phyloP scores from a whole-genome alignment of 768 basidiomycete genomes.

The Rubroboletus pulcherrimus region DNA sequence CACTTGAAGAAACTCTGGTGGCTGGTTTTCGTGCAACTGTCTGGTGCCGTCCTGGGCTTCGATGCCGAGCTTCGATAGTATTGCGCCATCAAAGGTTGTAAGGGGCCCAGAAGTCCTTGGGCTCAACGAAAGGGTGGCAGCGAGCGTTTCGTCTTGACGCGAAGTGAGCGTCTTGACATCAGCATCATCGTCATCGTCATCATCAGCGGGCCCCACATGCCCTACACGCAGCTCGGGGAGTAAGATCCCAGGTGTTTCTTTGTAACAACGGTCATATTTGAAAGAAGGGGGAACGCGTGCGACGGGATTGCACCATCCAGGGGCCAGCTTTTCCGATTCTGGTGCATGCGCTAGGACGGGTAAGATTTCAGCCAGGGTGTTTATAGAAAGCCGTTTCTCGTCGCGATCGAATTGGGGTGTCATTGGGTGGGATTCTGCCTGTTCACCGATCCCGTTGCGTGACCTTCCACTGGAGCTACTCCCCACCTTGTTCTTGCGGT shows the following conservation, averaged over 20 bases:
- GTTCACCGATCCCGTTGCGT: conserved; percentile 5
- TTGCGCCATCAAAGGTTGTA: neutral
- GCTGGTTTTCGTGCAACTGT: conserved; percentile 1
- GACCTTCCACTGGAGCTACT: conserved; percentile 19
- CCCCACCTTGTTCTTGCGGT: conserved; percentile 23
- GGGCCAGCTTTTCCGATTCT: conserved; percentile 33
- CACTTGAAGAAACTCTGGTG: conserved; percentile 32
- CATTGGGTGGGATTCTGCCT: conserved; percentile 23
- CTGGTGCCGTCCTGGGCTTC: conserved; percentile 5
- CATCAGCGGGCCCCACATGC: conserved; percentile 13
- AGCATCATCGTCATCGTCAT: conserved; percentile 23
- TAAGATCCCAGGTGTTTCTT: conserved; percentile 11
- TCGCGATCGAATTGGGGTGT: conserved; percentile 19
- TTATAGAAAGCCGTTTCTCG: conserved; percentile 29
- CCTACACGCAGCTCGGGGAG: conserved; percentile 22
- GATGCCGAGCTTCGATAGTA: conserved; percentile 1
- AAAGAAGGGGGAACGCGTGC: conserved; percentile 15
- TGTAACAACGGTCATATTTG: conserved; percentile 1
- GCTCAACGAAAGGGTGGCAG: conserved; percentile 43
- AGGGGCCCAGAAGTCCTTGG: conserved; percentile 40
- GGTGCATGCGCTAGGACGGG: conserved; percentile 16
- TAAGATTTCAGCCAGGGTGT: conserved; percentile 18
- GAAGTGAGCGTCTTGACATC: conserved; percentile 32
- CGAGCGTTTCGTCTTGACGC: conserved; percentile 33
- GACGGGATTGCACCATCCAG: conserved; percentile 29